A percentile compares a stretch with the other conserved stretches of the same genome.
Conservation (phyloP, 192 early-diverging fungal species). For the Cladochytrium replicatum region DNA sequence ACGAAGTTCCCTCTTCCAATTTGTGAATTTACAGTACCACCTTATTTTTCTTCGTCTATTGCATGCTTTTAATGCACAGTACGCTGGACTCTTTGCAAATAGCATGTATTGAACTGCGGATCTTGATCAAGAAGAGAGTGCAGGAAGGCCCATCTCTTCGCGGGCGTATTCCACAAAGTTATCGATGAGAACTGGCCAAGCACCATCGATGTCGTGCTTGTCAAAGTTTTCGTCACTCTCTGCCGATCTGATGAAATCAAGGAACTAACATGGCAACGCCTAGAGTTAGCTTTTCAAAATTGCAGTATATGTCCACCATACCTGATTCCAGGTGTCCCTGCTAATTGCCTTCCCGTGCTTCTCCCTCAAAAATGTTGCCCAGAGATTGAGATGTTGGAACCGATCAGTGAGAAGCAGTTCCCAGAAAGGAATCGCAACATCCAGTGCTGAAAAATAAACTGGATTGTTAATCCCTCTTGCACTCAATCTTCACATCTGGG, state of each 20-base stretch:
- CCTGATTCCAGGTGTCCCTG: slow-evolving; percentile 76
- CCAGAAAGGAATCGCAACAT: slow-evolving; percentile 71
- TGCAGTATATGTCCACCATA: slow-evolving; percentile 14
- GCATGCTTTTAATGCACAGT: too few species aligned
- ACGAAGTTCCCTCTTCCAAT: too few species aligned
- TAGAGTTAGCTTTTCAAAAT: background rate
- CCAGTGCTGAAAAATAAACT: slow-evolving; percentile 41
- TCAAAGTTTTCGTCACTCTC: slow-evolving; percentile 46
- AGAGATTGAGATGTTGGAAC: slow-evolving; percentile 55
- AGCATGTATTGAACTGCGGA: too few species aligned
- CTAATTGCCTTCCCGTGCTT: slow-evolving; percentile 69
- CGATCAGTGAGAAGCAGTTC: slow-evolving; percentile 47
- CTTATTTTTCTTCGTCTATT: too few species aligned
- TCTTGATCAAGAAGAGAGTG: too few species aligned
- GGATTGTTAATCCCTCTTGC: background rate
- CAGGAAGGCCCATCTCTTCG: slow-evolving; percentile 3
- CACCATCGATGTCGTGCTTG: slow-evolving; percentile 68
- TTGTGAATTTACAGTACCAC: too few species aligned
- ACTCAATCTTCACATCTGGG: background rate
- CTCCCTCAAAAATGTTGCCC: slow-evolving; percentile 61
- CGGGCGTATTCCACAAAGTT: slow-evolving; percentile 41
- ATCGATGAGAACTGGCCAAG: slow-evolving; percentile 81
- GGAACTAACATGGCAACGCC: slow-evolving; percentile 35
- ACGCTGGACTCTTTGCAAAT: too few species aligned
- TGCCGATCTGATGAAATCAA: slow-evolving; percentile 56